phyloP scores from a whole-genome alignment of 2,329 filamentous ascomycete genomes.

The Penicillium sp. region DNA sequence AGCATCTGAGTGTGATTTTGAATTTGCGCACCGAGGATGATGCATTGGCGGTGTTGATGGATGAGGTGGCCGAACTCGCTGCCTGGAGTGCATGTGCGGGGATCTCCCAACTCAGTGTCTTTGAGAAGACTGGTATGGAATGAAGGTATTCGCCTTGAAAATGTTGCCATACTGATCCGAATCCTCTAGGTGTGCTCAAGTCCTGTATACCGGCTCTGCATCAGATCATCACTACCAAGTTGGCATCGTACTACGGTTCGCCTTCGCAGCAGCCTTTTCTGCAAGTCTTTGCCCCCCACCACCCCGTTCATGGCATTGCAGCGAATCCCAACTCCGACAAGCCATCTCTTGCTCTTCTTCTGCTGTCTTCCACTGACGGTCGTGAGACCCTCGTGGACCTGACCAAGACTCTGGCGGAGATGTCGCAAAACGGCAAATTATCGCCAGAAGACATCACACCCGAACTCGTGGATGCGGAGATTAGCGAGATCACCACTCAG shows the following conservation, averaged over 20 bases:
- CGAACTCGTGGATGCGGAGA: slow-evolving; percentile 84
- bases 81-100: slow-evolving; percentile 91
- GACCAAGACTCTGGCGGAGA: slow-evolving; percentile 88
- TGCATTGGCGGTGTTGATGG: slow-evolving; percentile 77
- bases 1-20: slow-evolving; percentile 84
- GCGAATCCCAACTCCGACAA: slow-evolving; percentile 22
- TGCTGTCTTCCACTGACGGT: slow-evolving; percentile 85
- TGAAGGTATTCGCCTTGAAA: neutral
- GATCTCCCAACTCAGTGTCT: slow-evolving; percentile 82
- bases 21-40: slow-evolving; percentile 67
- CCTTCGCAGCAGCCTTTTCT: slow-evolving; percentile 63
- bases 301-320: slow-evolving; percentile 47
- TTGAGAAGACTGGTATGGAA: slow-evolving; percentile 76
- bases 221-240: slow-evolving; percentile 71
- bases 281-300: slow-evolving; percentile 68
- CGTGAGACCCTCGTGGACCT: slow-evolving; percentile 92
- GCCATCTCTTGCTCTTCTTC: slow-evolving; percentile 60
- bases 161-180: neutral
- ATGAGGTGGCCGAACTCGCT: slow-evolving; percentile 85
- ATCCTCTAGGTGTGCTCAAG: slow-evolving; percentile 77
- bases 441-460: slow-evolving; percentile 75
- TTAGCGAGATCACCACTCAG: slow-evolving; percentile 58
- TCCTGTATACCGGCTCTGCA: slow-evolving; percentile 83
- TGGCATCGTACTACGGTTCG: slow-evolving; percentile 82
- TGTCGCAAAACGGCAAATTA: slow-evolving; percentile 88